Evolutionary conservation across 179 eudicot genomes (phyloP).

Genomic region (Actinidia arguta): DNA sequence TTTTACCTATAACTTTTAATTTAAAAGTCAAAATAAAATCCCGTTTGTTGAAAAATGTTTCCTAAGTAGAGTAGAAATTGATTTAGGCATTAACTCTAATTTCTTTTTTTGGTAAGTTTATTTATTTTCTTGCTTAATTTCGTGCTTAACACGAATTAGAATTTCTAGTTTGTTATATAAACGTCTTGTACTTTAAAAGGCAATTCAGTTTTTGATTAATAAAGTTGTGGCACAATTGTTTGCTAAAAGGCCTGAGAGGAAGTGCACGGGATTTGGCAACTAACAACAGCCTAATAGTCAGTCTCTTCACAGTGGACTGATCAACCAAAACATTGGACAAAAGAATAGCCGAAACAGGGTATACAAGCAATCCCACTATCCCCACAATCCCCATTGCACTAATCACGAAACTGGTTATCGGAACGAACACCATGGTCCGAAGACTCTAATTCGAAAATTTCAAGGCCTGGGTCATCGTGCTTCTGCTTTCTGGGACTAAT

Average conservation of each 20-base stretch:
- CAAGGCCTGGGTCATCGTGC: constrained; percentile 27
- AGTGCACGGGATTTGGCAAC: constrained; percentile 79
- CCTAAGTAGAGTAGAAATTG: too few relatives aligned
- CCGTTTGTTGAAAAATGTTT: too few relatives aligned
- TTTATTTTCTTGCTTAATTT: too few relatives aligned
- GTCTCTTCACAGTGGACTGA: constrained; percentile 64
- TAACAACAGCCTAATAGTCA: constrained; percentile 67
- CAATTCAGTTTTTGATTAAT: too few relatives aligned
- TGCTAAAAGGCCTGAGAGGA: constrained; percentile 69
- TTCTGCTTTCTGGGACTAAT: constrained; percentile 36
- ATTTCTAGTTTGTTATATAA: too few relatives aligned
- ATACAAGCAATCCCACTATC: constrained; percentile 71
- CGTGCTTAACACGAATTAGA: too few relatives aligned
- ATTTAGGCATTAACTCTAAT: too few relatives aligned
- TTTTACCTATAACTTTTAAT: too few relatives aligned
- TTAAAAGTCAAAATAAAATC: too few relatives aligned
- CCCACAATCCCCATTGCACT: constrained; percentile 71
- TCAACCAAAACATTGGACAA: constrained; percentile 77
- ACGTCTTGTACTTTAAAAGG: too few relatives aligned
- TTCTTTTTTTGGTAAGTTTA: too few relatives aligned
- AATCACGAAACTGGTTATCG: constrained; percentile 51
- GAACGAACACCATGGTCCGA: constrained; percentile 18
- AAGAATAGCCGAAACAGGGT: constrained; percentile 82
- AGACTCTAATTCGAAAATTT: constrained; percentile 27
- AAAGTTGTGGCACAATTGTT: constrained; percentile 74